Base-by-base conservation (phyloP, 768 basidiomycete genomes). In the Pleurotus tuber-regium region DNA sequence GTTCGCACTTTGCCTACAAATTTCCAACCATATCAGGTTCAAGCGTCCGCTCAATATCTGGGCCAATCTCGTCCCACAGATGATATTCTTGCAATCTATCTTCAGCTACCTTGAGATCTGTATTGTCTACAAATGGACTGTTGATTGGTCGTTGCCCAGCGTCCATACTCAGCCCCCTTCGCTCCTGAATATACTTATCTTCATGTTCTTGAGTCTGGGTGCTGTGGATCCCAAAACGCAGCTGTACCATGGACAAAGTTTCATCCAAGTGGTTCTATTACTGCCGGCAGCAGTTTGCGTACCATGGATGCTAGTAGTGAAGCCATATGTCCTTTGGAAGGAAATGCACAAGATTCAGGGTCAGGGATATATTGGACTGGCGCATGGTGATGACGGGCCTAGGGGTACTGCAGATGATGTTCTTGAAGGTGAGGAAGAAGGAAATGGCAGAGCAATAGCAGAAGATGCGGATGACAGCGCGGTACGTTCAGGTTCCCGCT, bases 71-170 rank as follows among this genome's bases (percentile, higher is more conserved):
- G 78, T 98, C 52, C 97, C 97, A 26, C 95, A 98, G 68, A 88
- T 99, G 76, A 81, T 98, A 55, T 99, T 99, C 80, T 75, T 99
- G 57, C 90, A 96, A 66, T 94, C 91, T 14, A 97, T 99, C 68
- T 99, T 99, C 62, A 97, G 96, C 47, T 98, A 98, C 67, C 83
- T 98, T 29, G 89, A 89, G 47, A 54, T 96, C 52, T 94, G 91
- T 70, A 97, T 98, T 71, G 66, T 98, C 59, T 94, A 95, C 85
- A 98, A 99, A 66, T 99, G 97, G 97, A 80, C 83, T 23, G 76
- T 93, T 54, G 92, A 99, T 70, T 99, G 97, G 97, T 75, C 82
- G 4, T 77, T 73, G 48, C 76, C 85, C 10, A 58, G 78, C 2
- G 43, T 46, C 21, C 43, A 29, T 14, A 82, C 79, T 6, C 70